These are phyloP conservation scores for Fusarium temperatum DNA, from an alignment of 2,329 filamentous ascomycete genomes.

Conservation along the genomic window DNA sequence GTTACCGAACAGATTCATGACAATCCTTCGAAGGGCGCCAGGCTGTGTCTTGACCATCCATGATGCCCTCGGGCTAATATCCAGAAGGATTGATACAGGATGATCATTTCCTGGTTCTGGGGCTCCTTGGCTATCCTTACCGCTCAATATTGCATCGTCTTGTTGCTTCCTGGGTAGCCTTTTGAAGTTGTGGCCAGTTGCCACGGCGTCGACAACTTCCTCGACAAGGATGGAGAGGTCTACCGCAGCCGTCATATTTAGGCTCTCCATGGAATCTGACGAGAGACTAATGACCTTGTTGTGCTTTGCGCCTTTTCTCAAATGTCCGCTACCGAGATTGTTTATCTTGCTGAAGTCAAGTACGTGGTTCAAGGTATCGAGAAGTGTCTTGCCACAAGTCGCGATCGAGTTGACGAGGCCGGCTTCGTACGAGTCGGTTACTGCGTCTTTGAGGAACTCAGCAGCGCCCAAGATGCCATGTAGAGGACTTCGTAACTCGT, in stretches of 20 bases:
- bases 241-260: slow-evolving; percentile 45
- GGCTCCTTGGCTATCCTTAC: background rate
- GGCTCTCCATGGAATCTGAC: slow-evolving; percentile 45
- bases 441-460: slow-evolving; percentile 58
- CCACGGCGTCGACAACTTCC: slow-evolving; percentile 52
- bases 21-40: slow-evolving; percentile 60
- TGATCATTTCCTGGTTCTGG: slow-evolving; percentile 36
- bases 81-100: slow-evolving; percentile 58
- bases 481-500: slow-evolving; percentile 64
- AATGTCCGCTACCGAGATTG: slow-evolving; percentile 43
- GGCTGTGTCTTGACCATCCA: slow-evolving; percentile 65
- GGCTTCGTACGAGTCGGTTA: slow-evolving; percentile 49
- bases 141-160: background rate
- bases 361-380: slow-evolving; percentile 61
- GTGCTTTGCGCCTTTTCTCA: slow-evolving; percentile 30
- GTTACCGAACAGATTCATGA: slow-evolving; percentile 72
- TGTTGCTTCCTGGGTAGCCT: slow-evolving; percentile 13
- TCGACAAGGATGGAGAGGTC: slow-evolving; percentile 48
- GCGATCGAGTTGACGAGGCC: slow-evolving; percentile 57
- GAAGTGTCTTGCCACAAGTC: slow-evolving; percentile 57
- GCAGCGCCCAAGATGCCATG: slow-evolving; percentile 65
- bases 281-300: slow-evolving; percentile 34
- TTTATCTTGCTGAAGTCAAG: slow-evolving; percentile 56
- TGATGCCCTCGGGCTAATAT: slow-evolving; percentile 55
- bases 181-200: slow-evolving; percentile 51